Conservation (phyloP, 2,329 filamentous ascomycete genomes). For the Calonectria hawksworthii region DNA sequence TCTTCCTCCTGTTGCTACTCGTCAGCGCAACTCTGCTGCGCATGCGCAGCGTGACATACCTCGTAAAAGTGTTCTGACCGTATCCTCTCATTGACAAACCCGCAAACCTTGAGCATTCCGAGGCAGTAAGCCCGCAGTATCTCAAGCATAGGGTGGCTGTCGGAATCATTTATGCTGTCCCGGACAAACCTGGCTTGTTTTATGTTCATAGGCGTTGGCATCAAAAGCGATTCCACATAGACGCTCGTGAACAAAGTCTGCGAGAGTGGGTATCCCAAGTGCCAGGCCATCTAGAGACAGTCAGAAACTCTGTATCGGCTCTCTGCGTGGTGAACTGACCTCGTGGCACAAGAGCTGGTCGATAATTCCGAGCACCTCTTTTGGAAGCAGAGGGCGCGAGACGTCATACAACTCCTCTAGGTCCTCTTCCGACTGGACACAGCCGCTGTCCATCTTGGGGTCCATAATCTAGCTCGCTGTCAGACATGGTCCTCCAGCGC, state of each 20-base stretch:
- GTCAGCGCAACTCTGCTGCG: neutral
- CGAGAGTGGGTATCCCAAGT: conserved; percentile 93
- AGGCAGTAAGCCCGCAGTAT: conserved; percentile 89
- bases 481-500: conserved; percentile 76
- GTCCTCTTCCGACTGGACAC: conserved; percentile 81
- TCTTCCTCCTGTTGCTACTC: conserved; percentile 82
- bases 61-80: conserved; percentile 92
- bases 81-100: conserved; percentile 82
- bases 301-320: neutral
- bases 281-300: conserved; percentile 85
- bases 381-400: conserved; percentile 74
- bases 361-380: conserved; percentile 92
- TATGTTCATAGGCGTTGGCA: conserved; percentile 74
- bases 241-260: conserved; percentile 95
- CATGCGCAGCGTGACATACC: conserved; percentile 57
- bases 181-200: conserved; percentile 75
- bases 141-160: conserved; percentile 65
- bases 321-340: conserved; percentile 61
- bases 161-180: conserved; percentile 45
- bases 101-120: conserved; percentile 85
- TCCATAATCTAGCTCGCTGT: conserved; percentile 86
- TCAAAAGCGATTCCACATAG: conserved; percentile 87
- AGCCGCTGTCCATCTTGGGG: conserved; percentile 98
- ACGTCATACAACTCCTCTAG: conserved; percentile 88
- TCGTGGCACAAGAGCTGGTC: conserved; percentile 93